phyloP scores from a whole-genome alignment of 768 basidiomycete genomes.

The Pleurotus citrinopileatus region DNA sequence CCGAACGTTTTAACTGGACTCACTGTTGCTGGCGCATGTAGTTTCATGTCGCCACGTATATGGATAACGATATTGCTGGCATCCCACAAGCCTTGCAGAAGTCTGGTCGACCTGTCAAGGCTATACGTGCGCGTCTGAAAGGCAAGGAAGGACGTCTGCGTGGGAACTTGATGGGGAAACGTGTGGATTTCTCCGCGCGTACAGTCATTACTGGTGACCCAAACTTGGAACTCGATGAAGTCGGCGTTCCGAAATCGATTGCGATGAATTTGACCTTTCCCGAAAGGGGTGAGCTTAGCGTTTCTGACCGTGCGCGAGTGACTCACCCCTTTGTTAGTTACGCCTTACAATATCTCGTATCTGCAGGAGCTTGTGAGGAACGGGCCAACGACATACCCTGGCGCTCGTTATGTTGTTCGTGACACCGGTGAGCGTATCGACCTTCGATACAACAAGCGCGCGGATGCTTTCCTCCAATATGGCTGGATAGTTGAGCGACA shows the following conservation, averaged over 20 bases:
- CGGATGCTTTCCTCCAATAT: constrained; percentile 93
- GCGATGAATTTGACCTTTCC: constrained; percentile 98
- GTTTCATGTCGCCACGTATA: constrained; percentile 99
- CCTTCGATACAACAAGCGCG: constrained; percentile 92
- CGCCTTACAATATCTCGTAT: constrained; percentile 94
- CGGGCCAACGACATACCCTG: constrained; percentile 92
- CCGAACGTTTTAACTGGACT: constrained; percentile 1
- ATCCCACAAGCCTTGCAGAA: constrained; percentile 97
- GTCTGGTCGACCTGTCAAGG: constrained; percentile 95
- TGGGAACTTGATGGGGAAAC: constrained; percentile 99
- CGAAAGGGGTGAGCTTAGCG: constrained; percentile 74
- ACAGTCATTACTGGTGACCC: constrained; percentile 99
- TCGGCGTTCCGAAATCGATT: constrained; percentile 92
- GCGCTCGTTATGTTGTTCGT: constrained; percentile 93
- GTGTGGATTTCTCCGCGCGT: constrained; percentile 98
- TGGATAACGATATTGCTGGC: constrained; percentile 99
- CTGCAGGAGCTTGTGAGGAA: constrained; percentile 94
- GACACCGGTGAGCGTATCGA: constrained; percentile 98
- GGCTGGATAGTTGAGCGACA: constrained; percentile 99
- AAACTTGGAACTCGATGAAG: constrained; percentile 93
- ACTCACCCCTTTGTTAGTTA: constrained; percentile 52
- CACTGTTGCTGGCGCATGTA: constrained; percentile 31
- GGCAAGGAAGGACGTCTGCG: constrained; percentile 98
- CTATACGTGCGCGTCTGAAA: constrained; percentile 96
- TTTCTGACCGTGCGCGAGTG: not conserved